Conservation (phyloP, 257 asterid genomes). For the Fraxinus quadrangulata region DNA sequence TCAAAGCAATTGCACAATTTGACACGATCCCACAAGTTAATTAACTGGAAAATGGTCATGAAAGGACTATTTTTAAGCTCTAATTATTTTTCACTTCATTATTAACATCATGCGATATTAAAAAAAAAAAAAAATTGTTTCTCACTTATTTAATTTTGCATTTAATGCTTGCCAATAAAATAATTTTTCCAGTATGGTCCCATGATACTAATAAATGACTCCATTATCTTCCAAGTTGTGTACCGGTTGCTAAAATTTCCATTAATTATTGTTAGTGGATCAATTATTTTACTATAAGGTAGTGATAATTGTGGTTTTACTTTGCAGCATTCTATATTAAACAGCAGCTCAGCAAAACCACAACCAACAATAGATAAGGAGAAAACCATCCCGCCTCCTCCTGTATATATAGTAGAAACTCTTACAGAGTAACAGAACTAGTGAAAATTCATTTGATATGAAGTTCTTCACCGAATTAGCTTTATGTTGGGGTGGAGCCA, state of each 20-base stretch:
- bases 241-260: neutral
- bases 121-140: neutral
- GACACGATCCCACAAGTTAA: neutral
- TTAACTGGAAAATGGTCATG: neutral
- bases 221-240: conserved; percentile 3
- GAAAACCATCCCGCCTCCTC: neutral
- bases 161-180: neutral
- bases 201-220: neutral
- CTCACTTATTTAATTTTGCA: neutral
- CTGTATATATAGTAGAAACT: neutral
- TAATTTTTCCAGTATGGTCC: neutral
- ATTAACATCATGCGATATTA: neutral
- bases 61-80: neutral
- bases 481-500: conserved; percentile 46
- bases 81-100: neutral
- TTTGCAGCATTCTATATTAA: neutral
- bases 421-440: neutral
- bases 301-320: neutral
- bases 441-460: conserved; percentile 25
- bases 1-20: neutral
- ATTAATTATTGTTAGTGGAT: neutral
- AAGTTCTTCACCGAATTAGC: conserved; percentile 39
- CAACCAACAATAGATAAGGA: neutral
- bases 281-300: neutral
- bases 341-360: conserved; percentile 8